Percentiles rank a stretch among this genome's conserved stretches.
Conservation (phyloP, 371 early-diverging fungal species). For the Rhizopus delemar region DNA sequence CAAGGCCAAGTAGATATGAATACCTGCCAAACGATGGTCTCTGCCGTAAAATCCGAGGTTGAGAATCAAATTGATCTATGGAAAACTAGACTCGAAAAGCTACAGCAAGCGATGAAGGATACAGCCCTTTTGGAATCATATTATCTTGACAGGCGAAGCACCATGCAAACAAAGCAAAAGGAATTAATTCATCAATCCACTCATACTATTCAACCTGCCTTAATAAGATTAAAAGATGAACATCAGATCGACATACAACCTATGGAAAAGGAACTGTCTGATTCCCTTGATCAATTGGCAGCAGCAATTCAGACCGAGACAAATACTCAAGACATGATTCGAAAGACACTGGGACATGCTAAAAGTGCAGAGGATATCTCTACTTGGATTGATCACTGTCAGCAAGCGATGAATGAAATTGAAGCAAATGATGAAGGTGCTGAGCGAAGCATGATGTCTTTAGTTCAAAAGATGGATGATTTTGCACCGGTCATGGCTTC, state of each 20-base stretch:
- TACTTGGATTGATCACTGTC: slow-evolving; percentile 37
- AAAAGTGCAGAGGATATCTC: slow-evolving; percentile 36
- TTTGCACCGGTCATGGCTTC: slow-evolving; percentile 31
- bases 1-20: slow-evolving; percentile 8
- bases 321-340: slow-evolving; percentile 23
- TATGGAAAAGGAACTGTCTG: background rate
- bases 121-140: background rate
- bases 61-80: background rate
- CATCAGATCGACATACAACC: background rate
- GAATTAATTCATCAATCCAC: background rate
- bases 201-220: background rate
- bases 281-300: background rate
- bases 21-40: slow-evolving; percentile 2
- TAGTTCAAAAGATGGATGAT: slow-evolving; percentile 30
- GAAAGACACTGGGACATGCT: slow-evolving; percentile 31
- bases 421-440: slow-evolving; percentile 10
- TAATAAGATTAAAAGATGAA: background rate
- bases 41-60: background rate
- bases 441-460: slow-evolving; percentile 25
- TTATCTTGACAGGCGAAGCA: background rate
- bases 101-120: background rate
- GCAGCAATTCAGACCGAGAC: background rate
- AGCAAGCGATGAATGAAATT: slow-evolving; percentile 25
- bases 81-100: background rate
- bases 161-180: background rate